These are phyloP conservation scores for Entomophthora muscae DNA, from an alignment of 371 early-diverging fungal species.

Conservation along the genomic window DNA sequence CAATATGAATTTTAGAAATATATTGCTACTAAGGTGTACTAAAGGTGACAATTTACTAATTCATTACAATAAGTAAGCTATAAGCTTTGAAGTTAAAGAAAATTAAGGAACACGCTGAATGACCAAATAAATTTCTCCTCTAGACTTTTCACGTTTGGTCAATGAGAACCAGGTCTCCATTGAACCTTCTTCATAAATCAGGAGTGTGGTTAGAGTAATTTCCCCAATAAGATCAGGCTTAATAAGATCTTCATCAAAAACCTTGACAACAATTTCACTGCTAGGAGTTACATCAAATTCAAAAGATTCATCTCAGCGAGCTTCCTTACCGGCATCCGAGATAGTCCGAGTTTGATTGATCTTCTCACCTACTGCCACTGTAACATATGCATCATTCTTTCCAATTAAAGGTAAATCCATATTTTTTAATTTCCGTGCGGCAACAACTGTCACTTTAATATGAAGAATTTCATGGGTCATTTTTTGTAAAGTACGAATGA, in stretches of 20 bases:
- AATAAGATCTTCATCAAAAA: conserved; percentile 10
- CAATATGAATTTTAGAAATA: too few species aligned
- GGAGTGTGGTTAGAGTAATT: conserved; percentile 6
- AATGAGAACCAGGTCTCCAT: conserved; percentile 10
- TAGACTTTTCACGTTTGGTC: conserved; percentile 10
- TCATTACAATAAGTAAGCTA: too few species aligned
- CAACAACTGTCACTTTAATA: conserved; percentile 7
- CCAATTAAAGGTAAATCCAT: conserved; percentile 10
- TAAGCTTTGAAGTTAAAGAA: too few species aligned
- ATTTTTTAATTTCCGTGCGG: conserved; percentile 10
- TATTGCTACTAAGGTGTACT: too few species aligned
- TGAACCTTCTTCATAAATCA: neutral
- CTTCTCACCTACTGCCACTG: conserved; percentile 7
- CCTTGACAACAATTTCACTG: conserved; percentile 8
- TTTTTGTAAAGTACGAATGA: too few species aligned
- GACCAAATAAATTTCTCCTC: conserved; percentile 9
- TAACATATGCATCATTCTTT: conserved; percentile 13
- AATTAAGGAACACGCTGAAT: too few species aligned
- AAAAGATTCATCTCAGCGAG: conserved; percentile 10
- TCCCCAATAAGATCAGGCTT: conserved; percentile 10
- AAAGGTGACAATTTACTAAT: too few species aligned
- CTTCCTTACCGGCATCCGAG: conserved; percentile 4
- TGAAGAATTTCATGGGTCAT: neutral
- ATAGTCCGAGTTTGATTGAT: conserved; percentile 7
- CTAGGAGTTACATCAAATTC: neutral